These are phyloP conservation scores for Smallanthus sonchifolius DNA, from an alignment of 129 eudicot genomes.

Conservation along the genomic window DNA sequence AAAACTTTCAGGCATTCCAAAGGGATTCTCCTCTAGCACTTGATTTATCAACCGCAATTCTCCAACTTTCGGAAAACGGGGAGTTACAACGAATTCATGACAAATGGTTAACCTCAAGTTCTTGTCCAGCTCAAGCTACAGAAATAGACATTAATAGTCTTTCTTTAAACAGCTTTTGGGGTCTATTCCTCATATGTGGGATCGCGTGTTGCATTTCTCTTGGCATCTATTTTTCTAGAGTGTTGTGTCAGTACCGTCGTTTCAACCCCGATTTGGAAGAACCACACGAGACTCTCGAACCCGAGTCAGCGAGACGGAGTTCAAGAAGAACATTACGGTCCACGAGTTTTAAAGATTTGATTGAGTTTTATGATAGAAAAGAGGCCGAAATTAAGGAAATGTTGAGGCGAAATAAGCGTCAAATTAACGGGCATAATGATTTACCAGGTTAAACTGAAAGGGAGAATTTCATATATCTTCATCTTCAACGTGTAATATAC, in stretches of 20 bases:
- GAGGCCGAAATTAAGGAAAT: conserved; percentile 64
- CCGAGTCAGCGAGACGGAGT: conserved; percentile 34
- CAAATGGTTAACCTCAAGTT: conserved; percentile 43
- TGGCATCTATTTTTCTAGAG: conserved; percentile 41
- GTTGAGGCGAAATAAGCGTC: conserved; percentile 37
- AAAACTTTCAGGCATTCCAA: conserved; percentile 52
- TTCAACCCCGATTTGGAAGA: conserved; percentile 43
- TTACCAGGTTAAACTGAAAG: conserved; percentile 30
- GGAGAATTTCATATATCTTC: neutral
- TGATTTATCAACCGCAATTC: conserved; percentile 60
- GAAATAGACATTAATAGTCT: conserved; percentile 45
- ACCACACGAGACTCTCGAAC: conserved; percentile 40
- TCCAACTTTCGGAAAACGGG: conserved; percentile 61
- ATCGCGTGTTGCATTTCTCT: conserved; percentile 53
- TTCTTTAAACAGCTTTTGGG: conserved; percentile 83
- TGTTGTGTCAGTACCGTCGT: conserved; percentile 55
- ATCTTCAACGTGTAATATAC: neutral
- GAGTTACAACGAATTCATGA: conserved; percentile 58
- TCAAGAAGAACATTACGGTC: conserved; percentile 26
- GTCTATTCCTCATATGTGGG: conserved; percentile 74
- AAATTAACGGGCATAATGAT: conserved; percentile 33
- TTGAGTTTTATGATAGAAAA: conserved; percentile 61
- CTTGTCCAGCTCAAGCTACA: conserved; percentile 33
- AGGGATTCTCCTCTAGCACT: conserved; percentile 74
- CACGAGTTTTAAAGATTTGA: conserved; percentile 53